Evolutionary conservation across 129 eudicot species (phyloP).

Genomic region (Silybum marianum): DNA sequence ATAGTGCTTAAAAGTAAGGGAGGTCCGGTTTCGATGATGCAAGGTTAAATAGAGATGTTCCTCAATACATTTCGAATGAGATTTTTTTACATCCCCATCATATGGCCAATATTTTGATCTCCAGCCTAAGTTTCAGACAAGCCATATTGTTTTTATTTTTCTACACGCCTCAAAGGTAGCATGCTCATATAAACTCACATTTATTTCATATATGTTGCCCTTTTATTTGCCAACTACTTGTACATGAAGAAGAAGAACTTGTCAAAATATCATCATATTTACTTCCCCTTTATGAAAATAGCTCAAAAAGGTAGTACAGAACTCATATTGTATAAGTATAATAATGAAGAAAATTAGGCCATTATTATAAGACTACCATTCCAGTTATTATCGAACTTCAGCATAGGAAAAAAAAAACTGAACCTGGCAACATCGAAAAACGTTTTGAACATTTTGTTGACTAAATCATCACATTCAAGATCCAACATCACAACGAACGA

Average conservation of each 20-base stretch:
- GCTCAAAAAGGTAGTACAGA: background rate
- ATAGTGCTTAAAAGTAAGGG: background rate
- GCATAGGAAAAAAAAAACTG: constrained; percentile 12
- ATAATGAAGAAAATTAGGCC: background rate
- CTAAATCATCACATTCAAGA: constrained; percentile 95
- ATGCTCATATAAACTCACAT: background rate
- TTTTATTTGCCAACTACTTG: background rate
- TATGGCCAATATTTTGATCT: background rate
- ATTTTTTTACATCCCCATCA: background rate
- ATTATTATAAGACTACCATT: background rate
- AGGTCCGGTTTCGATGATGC: background rate
- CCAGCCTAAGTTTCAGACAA: background rate
- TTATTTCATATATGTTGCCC: background rate
- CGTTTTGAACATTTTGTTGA: constrained; percentile 73
- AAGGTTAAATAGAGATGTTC: background rate
- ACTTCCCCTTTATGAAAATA: background rate
- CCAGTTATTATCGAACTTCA: background rate
- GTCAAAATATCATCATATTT: background rate
- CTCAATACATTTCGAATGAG: background rate
- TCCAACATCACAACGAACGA: constrained; percentile 97
- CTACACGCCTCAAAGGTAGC: background rate
- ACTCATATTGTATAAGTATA: background rate
- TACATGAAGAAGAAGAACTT: background rate
- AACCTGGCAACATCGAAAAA: constrained; percentile 85
- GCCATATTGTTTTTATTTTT: background rate